These are phyloP conservation scores for Phragmites australis DNA, from an alignment of 176 grass and related monocot species.

Conservation along the genomic window DNA sequence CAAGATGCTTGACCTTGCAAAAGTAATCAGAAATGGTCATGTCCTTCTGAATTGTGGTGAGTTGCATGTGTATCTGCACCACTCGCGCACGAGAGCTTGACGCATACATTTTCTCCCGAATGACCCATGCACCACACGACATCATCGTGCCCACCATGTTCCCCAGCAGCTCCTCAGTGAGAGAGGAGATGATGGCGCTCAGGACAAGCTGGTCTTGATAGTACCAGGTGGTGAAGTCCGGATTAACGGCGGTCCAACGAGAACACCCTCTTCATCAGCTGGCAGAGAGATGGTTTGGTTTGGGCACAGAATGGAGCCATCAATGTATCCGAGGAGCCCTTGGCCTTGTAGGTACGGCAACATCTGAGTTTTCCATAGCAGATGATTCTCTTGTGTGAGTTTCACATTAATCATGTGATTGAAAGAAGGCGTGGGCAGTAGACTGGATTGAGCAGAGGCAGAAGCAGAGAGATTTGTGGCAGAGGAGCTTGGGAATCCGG, in stretches of 20 bases:
- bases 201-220: background rate
- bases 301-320: background rate
- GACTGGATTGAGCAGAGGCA: background rate
- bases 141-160: background rate
- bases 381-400: background rate
- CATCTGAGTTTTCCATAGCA: background rate
- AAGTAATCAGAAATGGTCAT: background rate
- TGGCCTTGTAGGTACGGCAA: background rate
- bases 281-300: background rate
- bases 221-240: background rate
- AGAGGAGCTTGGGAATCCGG: no score
- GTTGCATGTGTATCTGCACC: no score
- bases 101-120: background rate
- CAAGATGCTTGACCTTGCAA: background rate
- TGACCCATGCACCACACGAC: background rate
- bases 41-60: background rate
- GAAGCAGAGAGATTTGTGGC: background rate
- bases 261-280: background rate
- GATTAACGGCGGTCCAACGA: background rate
- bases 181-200: background rate
- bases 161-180: background rate
- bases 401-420: background rate
- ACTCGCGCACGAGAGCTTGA: background rate
- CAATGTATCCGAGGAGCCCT: background rate
- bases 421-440: background rate